Evolutionary conservation across 805 yeast genomes (phyloP).

Genomic region (Candida multigemmis): DNA sequence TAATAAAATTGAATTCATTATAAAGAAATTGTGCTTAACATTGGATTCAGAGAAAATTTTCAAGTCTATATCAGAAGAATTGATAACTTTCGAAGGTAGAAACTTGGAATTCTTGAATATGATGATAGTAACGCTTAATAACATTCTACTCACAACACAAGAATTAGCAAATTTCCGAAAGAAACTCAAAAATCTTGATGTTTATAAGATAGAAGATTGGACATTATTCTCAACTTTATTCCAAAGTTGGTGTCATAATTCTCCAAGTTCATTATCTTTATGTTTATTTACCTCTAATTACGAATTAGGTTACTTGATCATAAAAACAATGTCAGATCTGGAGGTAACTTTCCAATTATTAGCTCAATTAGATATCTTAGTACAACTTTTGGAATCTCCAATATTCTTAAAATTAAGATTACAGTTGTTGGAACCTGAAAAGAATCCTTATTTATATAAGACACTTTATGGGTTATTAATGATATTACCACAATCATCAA

Average conservation of each 20-base stretch:
- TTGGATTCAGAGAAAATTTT: constrained; percentile 79
- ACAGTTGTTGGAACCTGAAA: constrained; percentile 82
- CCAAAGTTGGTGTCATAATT: constrained; percentile 85
- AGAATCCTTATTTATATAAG: constrained; percentile 71
- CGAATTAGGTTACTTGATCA: constrained; percentile 76
- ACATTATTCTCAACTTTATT: constrained; percentile 67
- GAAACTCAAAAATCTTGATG: constrained; percentile 49
- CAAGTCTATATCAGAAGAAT: constrained; percentile 67
- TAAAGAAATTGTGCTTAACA: constrained; percentile 74
- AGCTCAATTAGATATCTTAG: constrained; percentile 81
- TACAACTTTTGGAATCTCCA: constrained; percentile 87
- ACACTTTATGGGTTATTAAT: constrained; percentile 87
- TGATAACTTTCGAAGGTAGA: constrained; percentile 41
- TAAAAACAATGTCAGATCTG: constrained; percentile 71
- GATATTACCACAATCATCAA: constrained; percentile 90
- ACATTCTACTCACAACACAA: constrained; percentile 76
- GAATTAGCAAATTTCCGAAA: constrained; percentile 67
- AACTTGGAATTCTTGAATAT: constrained; percentile 67
- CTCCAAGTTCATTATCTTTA: constrained; percentile 79
- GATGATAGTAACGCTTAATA: constrained; percentile 81
- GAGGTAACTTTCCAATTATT: constrained; percentile 74
- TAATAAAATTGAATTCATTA: constrained; percentile 55
- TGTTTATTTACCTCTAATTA: constrained; percentile 84
- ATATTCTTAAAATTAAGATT: constrained; percentile 80
- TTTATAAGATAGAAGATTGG: constrained; percentile 48